Conservation (phyloP, 805 yeast genomes). For the Teunomyces stri region DNA sequence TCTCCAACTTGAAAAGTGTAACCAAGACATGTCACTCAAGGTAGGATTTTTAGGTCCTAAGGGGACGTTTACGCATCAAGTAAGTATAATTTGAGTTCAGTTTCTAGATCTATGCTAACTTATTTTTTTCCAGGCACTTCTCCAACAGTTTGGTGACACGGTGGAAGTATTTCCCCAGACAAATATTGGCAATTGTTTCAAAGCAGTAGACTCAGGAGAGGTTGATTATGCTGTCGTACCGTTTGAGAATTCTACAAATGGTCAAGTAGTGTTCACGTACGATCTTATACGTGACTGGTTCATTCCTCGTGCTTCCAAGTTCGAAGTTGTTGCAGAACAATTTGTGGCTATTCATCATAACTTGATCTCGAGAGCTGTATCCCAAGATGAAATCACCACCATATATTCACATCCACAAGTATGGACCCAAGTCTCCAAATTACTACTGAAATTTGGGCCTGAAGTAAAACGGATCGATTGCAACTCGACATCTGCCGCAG, state of each 20-base stretch:
- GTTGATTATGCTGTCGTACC: conserved; percentile 83
- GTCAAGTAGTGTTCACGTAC: conserved; percentile 84
- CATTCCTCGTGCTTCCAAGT: conserved; percentile 26
- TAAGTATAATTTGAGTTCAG: conserved; percentile 18
- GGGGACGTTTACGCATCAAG: conserved; percentile 94
- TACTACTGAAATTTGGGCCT: conserved; percentile 39
- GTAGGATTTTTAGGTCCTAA: conserved; percentile 84
- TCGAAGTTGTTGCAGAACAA: conserved; percentile 71
- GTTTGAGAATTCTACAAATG: conserved; percentile 91
- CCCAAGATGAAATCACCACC: conserved; percentile 45
- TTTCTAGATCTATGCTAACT: neutral
- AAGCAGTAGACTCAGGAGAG: conserved; percentile 37
- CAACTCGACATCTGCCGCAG: conserved; percentile 83
- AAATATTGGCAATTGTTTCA: conserved; percentile 62
- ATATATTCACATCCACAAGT: conserved; percentile 96
- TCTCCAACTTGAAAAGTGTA: neutral
- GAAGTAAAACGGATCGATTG: conserved; percentile 58
- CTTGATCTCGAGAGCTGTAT: conserved; percentile 49
- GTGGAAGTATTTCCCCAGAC: conserved; percentile 35
- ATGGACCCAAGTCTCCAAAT: conserved; percentile 85
- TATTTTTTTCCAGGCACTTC: conserved; percentile 28
- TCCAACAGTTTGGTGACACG: conserved; percentile 49
- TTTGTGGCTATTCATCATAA: conserved; percentile 82
- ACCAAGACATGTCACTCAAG: conserved; percentile 18
- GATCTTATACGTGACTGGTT: conserved; percentile 75